phyloP scores from a whole-genome alignment of 2,329 filamentous ascomycete species.

The Neoarthrinium moseri region DNA sequence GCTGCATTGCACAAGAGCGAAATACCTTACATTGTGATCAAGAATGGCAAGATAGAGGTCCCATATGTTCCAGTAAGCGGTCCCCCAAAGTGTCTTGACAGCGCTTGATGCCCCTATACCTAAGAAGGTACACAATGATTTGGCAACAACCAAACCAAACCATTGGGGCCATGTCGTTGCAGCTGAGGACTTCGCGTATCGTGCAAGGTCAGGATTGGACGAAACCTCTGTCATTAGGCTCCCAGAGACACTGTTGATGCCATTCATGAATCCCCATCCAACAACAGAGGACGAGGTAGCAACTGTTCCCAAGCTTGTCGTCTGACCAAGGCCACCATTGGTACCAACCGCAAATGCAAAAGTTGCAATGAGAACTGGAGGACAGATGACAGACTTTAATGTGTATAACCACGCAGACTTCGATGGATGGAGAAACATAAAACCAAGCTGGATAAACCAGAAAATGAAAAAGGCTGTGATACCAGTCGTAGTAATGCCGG shows the following conservation, averaged over 20 bases:
- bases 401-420: slow-evolving; percentile 41
- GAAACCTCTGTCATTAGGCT: not conserved
- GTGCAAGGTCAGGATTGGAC: not conserved
- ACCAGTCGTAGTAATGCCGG: slow-evolving; percentile 34
- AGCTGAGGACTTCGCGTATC: not conserved
- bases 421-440: slow-evolving; percentile 40
- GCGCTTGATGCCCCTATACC: not conserved
- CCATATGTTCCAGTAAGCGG: not conserved
- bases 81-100: not conserved
- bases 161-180: not conserved
- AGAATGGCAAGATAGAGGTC: not conserved
- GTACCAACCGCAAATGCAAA: not conserved
- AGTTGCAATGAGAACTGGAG: slow-evolving; percentile 26
- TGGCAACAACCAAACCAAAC: not conserved
- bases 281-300: not conserved
- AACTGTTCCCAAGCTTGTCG: not conserved
- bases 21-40: slow-evolving; percentile 1
- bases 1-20: too few relatives aligned
- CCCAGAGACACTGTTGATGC: not conserved
- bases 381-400: slow-evolving; percentile 24
- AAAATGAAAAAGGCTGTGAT: slow-evolving; percentile 36
- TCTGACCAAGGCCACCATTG: not conserved
- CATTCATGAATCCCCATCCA: not conserved
- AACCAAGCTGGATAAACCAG: slow-evolving; percentile 36
- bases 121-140: not conserved